phyloP scores from a whole-genome alignment of 2,329 filamentous ascomycete species.

The Penicillium sp. region DNA sequence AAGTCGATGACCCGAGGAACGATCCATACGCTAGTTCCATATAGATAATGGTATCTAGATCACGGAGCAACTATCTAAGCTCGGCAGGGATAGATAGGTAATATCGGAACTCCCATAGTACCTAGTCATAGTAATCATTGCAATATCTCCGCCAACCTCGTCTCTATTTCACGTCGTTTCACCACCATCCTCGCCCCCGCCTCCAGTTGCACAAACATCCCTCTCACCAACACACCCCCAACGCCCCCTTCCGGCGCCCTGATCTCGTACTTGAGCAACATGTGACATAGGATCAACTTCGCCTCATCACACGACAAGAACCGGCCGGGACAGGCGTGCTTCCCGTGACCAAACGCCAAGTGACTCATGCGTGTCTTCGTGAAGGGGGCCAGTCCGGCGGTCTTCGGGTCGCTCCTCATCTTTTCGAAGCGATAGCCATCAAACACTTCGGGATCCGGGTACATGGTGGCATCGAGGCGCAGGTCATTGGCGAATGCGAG shows the following conservation, averaged over 20 bases:
- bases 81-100: background rate
- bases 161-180: background rate
- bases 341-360: background rate
- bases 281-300: background rate
- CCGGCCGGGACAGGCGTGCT: background rate
- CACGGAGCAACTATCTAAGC: no score
- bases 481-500: background rate
- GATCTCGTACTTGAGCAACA: background rate
- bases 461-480: background rate
- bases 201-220: slow-evolving; percentile 3
- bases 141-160: background rate
- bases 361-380: background rate
- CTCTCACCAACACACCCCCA: background rate
- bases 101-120: background rate
- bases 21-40: no score
- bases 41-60: no score
- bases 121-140: background rate
- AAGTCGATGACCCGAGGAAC: no score
- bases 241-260: background rate
- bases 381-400: background rate
- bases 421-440: background rate
- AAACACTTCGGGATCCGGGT: background rate
- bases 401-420: background rate
- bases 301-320: background rate
- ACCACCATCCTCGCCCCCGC: slow-evolving; percentile 2